phyloP scores from a whole-genome alignment of 2,329 filamentous ascomycete genomes.

The Penicillium rolfsii region DNA sequence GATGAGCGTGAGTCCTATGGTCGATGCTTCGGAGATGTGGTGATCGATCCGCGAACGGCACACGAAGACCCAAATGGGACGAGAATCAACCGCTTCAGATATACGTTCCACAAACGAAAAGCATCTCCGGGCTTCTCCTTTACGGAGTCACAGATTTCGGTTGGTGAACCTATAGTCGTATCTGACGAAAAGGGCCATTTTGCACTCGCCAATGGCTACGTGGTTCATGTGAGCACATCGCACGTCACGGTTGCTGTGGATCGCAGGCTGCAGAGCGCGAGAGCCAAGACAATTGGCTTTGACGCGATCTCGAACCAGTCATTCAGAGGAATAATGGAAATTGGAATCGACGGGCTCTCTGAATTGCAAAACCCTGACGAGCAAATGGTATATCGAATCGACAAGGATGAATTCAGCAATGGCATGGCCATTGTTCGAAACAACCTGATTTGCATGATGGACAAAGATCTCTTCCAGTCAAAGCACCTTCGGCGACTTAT shows the following conservation, averaged over 20 bases:
- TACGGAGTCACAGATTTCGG: conserved; percentile 80
- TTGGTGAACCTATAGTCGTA: conserved; percentile 92
- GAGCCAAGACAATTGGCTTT: conserved; percentile 75
- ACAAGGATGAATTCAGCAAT: conserved; percentile 98
- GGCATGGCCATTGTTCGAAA: conserved; percentile 95
- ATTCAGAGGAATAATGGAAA: conserved; percentile 91
- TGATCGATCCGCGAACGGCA: conserved; percentile 77
- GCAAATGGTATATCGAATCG: conserved; percentile 73
- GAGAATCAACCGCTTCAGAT: conserved; percentile 90
- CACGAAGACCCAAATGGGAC: conserved; percentile 69
- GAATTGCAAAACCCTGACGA: conserved; percentile 49
- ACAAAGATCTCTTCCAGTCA: conserved; percentile 71
- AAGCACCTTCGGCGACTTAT: conserved; percentile 76
- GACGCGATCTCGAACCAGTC: conserved; percentile 76
- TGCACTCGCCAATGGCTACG: conserved; percentile 88
- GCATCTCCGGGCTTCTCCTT: conserved; percentile 73
- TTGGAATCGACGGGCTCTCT: conserved; percentile 59
- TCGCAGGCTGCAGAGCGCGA: conserved; percentile 82
- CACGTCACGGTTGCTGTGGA: conserved; percentile 89
- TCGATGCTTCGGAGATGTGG: conserved; percentile 84
- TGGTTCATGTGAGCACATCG: conserved; percentile 73
- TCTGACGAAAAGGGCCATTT: conserved; percentile 96
- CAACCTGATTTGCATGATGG: conserved; percentile 92
- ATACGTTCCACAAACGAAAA: conserved; percentile 77
- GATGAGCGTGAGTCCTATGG: conserved; percentile 83